Evolutionary conservation across 495 filamentous ascomycete species (phyloP), one percentile per base, ranked within the genome.

Genomic region (Trichoderma parareesei): DNA sequence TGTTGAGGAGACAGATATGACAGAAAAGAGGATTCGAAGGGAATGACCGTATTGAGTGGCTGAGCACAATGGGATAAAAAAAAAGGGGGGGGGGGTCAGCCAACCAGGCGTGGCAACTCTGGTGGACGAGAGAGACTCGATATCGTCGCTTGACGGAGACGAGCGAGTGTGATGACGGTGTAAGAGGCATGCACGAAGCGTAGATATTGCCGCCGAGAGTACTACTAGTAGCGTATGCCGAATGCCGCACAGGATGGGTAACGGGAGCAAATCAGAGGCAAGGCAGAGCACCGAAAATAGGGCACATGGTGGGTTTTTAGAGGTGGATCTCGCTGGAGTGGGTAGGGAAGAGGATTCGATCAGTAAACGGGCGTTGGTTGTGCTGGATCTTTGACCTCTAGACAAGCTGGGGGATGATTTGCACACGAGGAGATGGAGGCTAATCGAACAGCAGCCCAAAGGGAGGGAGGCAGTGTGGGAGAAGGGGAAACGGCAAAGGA

Each of bases 401-500:
- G 43, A 46, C 43, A 6, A 46, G 43, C 14, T 5, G 41, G 41
- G 43, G 16, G 43, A 46, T 46, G 16, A n/a, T n/a, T n/a, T 13
- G 43, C 16, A 49, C 5, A 49, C 5, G 10, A 49, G 46, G 8
- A 49, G 46, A 49, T 20, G 46, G n/a, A 9, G 46, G 27, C 27
- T 27, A 27, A 27, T 14, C 5, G 1, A 46, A 46, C 5, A 27
- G 27, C 27, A 27, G 27, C 27, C 27, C 27, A 27, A 27, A 27
- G 27, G 27, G 27, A 27, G 27, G 1, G 27, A 27, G 27, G 27
- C 27, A 27, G 27, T 27, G 27, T 27, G 16, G 41, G 33, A 61
- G 64, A 35, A 67, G 65, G 73, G 27, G 64, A 59, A 49, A 42
- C 53, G 10, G 27, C 48, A 55, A 44, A 72, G 38, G 61, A 62